A percentile compares a stretch with the other conserved stretches of the same genome.
These are phyloP conservation scores for Nelumbo lutea DNA, from an alignment of 164 flowering plant genomes.

Conservation along the genomic window DNA sequence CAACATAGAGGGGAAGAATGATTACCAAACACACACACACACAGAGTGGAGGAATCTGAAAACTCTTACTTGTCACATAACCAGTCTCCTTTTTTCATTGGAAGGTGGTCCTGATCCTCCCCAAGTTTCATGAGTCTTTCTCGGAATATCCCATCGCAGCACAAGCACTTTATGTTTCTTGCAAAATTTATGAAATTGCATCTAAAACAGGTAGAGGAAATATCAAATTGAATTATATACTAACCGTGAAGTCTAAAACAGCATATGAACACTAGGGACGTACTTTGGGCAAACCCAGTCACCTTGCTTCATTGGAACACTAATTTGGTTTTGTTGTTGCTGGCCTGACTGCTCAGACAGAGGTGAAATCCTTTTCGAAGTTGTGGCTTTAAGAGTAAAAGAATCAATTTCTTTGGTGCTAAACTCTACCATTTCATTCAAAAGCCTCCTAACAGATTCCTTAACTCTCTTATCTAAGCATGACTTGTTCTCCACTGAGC, in stretches of 20 bases:
- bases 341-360: constrained; percentile 14
- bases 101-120: constrained; percentile 66
- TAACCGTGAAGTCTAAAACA: neutral
- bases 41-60: neutral
- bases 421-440: constrained; percentile 55
- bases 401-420: constrained; percentile 28
- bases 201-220: constrained; percentile 30
- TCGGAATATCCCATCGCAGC: constrained; percentile 45
- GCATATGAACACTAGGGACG: neutral
- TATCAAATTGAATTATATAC: neutral
- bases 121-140: constrained; percentile 44
- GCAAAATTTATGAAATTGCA: constrained; percentile 83
- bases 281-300: constrained; percentile 93
- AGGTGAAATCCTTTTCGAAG: constrained; percentile 10
- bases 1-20: no score
- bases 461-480: constrained; percentile 37
- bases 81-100: constrained; percentile 94
- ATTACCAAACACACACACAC: no score
- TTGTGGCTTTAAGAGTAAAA: constrained; percentile 11
- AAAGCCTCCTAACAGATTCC: constrained; percentile 60
- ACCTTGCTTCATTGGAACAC: constrained; percentile 57
- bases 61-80: constrained; percentile 60
- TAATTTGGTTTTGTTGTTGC: constrained; percentile 20
- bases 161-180: constrained; percentile 71
- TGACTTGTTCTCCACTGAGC: constrained; percentile 49